Conservation (phyloP, 1,284 basidiomycete species). For the Puccinia novopanici region DNA sequence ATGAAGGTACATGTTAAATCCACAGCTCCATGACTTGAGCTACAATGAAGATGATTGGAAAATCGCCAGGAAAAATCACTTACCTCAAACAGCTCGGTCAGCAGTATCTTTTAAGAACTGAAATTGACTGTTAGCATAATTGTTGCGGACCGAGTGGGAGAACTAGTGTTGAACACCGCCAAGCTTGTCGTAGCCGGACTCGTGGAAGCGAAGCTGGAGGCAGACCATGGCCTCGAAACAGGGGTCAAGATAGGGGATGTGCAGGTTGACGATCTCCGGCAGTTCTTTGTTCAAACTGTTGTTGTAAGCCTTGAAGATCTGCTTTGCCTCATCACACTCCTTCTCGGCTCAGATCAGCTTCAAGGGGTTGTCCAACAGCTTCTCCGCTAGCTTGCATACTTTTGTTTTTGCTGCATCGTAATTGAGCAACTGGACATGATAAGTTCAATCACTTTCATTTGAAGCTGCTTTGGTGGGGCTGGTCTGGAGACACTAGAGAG, state of each 20-base stretch:
- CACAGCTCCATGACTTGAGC: not conserved
- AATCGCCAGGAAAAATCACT: not conserved
- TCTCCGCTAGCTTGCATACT: constrained; percentile 84
- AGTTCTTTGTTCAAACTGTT: constrained; percentile 87
- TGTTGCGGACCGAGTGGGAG: constrained; percentile 82
- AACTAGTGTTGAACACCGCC: constrained; percentile 96
- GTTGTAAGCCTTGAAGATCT: constrained; percentile 90
- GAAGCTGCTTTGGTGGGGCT: not conserved
- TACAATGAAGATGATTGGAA: not conserved
- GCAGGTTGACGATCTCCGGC: constrained; percentile 86
- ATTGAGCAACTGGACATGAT: constrained; percentile 75
- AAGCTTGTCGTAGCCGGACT: constrained; percentile 97
- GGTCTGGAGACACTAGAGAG: not conserved
- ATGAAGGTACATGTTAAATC: not conserved
- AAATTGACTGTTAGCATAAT: constrained; percentile 84
- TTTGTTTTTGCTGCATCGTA: constrained; percentile 89
- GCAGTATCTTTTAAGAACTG: constrained; percentile 42
- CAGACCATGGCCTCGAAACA: constrained; percentile 95
- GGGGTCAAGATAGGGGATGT: constrained; percentile 96
- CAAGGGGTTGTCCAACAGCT: constrained; percentile 87
- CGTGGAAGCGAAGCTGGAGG: constrained; percentile 93
- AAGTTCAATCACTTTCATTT: not conserved
- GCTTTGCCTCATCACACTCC: constrained; percentile 88
- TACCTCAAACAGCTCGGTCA: constrained; percentile 16
- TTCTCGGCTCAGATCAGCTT: constrained; percentile 87